phyloP scores from a whole-genome alignment of 768 basidiomycete genomes.

The Phlegmacium glaucopus region DNA sequence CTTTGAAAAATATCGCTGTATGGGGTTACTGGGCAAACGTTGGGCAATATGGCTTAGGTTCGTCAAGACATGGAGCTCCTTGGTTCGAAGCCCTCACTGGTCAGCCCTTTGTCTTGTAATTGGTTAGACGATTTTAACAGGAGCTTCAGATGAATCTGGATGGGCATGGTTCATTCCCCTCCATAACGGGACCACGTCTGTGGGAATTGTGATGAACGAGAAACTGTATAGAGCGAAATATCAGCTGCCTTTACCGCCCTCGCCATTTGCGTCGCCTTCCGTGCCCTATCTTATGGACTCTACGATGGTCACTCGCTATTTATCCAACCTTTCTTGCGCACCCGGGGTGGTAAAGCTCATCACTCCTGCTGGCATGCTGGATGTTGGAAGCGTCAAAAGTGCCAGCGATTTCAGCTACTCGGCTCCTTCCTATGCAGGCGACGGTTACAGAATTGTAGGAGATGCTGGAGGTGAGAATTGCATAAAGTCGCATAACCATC shows the following conservation, averaged over 20 bases:
- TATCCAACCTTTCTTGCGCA: slow-evolving; percentile 41
- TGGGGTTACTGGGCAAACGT: slow-evolving; percentile 75
- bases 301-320: slow-evolving; percentile 37
- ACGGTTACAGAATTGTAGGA: slow-evolving; percentile 56
- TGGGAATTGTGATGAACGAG: slow-evolving; percentile 63
- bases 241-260: slow-evolving; percentile 22
- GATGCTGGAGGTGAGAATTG: slow-evolving; percentile 55
- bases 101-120: slow-evolving; percentile 20
- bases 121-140: slow-evolving; percentile 2
- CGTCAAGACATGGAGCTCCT: slow-evolving; percentile 51
- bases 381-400: slow-evolving; percentile 43
- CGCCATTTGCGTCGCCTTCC: slow-evolving; percentile 25
- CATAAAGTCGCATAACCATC: background rate
- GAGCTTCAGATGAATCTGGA: slow-evolving; percentile 53
- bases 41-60: slow-evolving; percentile 47
- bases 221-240: slow-evolving; percentile 40
- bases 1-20: slow-evolving; percentile 68
- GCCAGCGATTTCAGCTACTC: slow-evolving; percentile 67
- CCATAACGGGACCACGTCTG: slow-evolving; percentile 59
- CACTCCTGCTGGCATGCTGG: slow-evolving; percentile 33
- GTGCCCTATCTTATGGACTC: slow-evolving; percentile 22
- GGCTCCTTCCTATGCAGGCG: slow-evolving; percentile 51
- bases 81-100: slow-evolving; percentile 75
- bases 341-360: slow-evolving; percentile 44
- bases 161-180: slow-evolving; percentile 75